Evolutionary conservation across 2,329 filamentous ascomycete genomes (phyloP), one percentile per base, ranked within the genome.

Genomic region (Pyricularia sp.): DNA sequence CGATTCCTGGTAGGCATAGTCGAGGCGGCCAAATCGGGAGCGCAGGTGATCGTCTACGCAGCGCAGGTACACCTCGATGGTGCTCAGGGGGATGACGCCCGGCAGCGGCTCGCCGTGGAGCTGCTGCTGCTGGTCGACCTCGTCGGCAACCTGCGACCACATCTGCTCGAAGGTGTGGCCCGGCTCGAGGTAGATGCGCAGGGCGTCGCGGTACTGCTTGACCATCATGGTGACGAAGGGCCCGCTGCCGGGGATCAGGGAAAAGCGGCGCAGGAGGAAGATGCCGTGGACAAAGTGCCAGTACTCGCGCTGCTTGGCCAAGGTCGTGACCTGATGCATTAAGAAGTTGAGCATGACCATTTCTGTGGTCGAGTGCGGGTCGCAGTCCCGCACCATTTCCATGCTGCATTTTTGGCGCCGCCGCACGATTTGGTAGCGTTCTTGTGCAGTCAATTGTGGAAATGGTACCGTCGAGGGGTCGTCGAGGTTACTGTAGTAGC

Each of bases 21-120:
- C 19, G 40, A 64, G 53, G 9, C 19, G n/a, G n/a, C 62, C 62
- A 24, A 35, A 26, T 22, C 44, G 31, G 12, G n/a, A 28, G 12
- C 62, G 16, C 30, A 64, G 49, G n/a, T 60, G 62, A n/a, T 59
- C 53, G 31, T 64, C 62, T 53, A 64, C 62, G 16, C 62, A 60
- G 62, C 53, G 62, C 10, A 22, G 26, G 53, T 26, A 64, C 10
- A 28, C 49, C 40, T 60, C 31, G 30, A 64, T 24, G 16, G 53
- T 24, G 28, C 8, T 12, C 1, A 26, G n/a, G 30, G 30, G 26
- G 10, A 64, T 19, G 4, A 35, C 33, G 61, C 31, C 31, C n/a
- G 60, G 31, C 60, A 16, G 3, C 31, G 19, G 30, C 19, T 19
- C 28, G 30, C 60, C 60, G 28, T n/a, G 12, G 30, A 26, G 61